A percentile compares a stretch with the other conserved stretches of the same genome.
Evolutionary conservation across 2,329 filamentous ascomycete genomes (phyloP).

Genomic region (Helotiales sp.): DNA sequence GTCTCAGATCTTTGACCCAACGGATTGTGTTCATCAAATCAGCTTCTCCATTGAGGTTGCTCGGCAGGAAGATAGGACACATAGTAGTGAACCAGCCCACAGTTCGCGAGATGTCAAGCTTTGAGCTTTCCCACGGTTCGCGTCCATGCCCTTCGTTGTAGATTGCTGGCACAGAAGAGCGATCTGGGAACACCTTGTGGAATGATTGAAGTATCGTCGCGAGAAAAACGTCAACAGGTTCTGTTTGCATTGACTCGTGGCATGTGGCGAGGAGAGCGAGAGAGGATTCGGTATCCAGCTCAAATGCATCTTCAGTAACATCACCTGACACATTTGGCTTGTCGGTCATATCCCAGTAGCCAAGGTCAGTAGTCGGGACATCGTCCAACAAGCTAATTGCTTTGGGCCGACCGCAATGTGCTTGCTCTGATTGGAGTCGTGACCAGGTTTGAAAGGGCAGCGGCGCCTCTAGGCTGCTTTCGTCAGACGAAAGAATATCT

Average conservation of each 20-base stretch:
- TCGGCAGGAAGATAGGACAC: slow-evolving; percentile 42
- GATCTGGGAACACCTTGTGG: slow-evolving; percentile 43
- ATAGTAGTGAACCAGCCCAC: slow-evolving; percentile 55
- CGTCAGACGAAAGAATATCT: slow-evolving; percentile 27
- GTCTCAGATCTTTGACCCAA: slow-evolving; percentile 46
- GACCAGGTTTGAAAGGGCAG: background rate
- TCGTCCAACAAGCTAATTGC: background rate
- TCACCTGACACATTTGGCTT: background rate
- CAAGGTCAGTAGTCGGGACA: background rate
- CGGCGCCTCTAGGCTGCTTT: slow-evolving; percentile 24
- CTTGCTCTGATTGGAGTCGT: background rate
- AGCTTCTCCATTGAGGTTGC: background rate
- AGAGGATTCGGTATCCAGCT: background rate
- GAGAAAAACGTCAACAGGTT: background rate
- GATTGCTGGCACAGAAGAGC: slow-evolving; percentile 42
- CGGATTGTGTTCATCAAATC: slow-evolving; percentile 24
- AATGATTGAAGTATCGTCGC: slow-evolving; percentile 38
- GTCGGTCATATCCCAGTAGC: background rate
- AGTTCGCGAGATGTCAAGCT: slow-evolving; percentile 47
- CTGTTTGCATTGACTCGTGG: background rate
- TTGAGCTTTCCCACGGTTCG: slow-evolving; percentile 43
- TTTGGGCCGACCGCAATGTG: background rate
- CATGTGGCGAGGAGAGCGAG: background rate
- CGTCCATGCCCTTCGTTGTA: slow-evolving; percentile 52
- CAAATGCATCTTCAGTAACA: background rate